Base-by-base conservation (phyloP, 75 land plant species). In the Selaginella moellendorffii region DNA sequence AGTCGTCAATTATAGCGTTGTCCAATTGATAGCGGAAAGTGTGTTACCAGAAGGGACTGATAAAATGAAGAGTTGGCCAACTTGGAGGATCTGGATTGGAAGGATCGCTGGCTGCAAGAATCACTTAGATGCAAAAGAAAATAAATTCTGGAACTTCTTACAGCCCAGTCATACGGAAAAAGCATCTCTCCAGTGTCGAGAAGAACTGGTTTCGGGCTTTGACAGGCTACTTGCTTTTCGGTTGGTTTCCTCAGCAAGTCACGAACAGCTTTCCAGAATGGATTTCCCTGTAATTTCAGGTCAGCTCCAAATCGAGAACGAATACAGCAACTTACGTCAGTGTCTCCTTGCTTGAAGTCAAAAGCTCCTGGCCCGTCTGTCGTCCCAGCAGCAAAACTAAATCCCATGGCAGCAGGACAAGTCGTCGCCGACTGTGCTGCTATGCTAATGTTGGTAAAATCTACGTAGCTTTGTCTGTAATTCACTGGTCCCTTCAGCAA, bases 351-450 rank as follows among this genome's bases (percentile, higher is more conserved):
- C 68, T 79, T 81, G 69, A 92, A 92, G 68, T 85, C 86, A 77
- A 92, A 92, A 26, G 97, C 97, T 61, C 97, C 97, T 52, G 96
- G 97, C 12, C 97, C 97, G 79, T 92, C 97, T 29, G 96, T 92
- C 8, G 97, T 92, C 66, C 97, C 97, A 12, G 97, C 97, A 62
- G 97, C 97, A 78, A 92, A 92, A 61, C 81, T 81, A 68, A 83
- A 92, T 8, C 97, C 97, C 82, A 92, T 81, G 29, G 97, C 96
- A 61, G 97, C 90, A 51, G 97, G 96, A 52, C 97, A 92, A 54
- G 96, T 92, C 71, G 73, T 76, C 26, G 81, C 96, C 1, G 56
- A 66, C 17, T 51, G 14, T 9, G 27, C 69, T 5, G 63, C 79
- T 18, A 92, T 93, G 54, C 77, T 65, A 52, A 88, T 70, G 1